Base-by-base conservation (phyloP, 148 eudicot species). In the Limonium bicolor region DNA sequence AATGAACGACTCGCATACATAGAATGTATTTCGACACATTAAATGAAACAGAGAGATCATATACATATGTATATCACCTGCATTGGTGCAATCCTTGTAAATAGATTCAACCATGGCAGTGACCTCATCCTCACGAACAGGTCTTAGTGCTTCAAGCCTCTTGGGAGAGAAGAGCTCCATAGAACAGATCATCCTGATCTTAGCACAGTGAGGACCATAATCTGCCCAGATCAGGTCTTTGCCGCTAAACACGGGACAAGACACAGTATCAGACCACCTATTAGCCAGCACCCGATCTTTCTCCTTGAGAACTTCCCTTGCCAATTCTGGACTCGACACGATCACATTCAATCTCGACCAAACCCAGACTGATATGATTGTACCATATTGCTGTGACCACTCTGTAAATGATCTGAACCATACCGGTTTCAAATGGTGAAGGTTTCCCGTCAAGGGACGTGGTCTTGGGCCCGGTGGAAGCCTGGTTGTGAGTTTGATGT, bases 381-480 rank as follows among this genome's bases (percentile, higher is more conserved):
- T 88, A 19, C 94, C 94, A 30, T 76, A 79, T 0, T 7, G n/a
- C 21, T 71, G 50, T 18, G 94, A 70, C 85, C 80, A 76, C 19
- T 73, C 94, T 2, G 66, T 53, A 27, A 59, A 76, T 59, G 88
- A 84, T 1, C 72, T 53, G 64, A 76, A 72, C 19, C 65, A 61
- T 15, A 79, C 63, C 5, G 85, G 88, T 35, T 66, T 73, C 0
- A 84, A 29, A 51, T 73, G 72, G 67, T 76, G 80, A 34, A 84
- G 64, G 69, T 80, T 84, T 2, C 94, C 94, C 0, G 80, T 70
- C 0, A 84, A 15, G 3, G 94, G 94, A 37, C 72, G 59, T 0
- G 74, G 79, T 3, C 70, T 62, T 0, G 88, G 94, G 11, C 88
- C 88, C 5, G 94, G 94, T 0, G 88, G 94, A 1, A 84, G 74